These are phyloP conservation scores for Colletotrichum orchidophilum DNA, from an alignment of 2,329 filamentous ascomycete species.

Conservation along the genomic window DNA sequence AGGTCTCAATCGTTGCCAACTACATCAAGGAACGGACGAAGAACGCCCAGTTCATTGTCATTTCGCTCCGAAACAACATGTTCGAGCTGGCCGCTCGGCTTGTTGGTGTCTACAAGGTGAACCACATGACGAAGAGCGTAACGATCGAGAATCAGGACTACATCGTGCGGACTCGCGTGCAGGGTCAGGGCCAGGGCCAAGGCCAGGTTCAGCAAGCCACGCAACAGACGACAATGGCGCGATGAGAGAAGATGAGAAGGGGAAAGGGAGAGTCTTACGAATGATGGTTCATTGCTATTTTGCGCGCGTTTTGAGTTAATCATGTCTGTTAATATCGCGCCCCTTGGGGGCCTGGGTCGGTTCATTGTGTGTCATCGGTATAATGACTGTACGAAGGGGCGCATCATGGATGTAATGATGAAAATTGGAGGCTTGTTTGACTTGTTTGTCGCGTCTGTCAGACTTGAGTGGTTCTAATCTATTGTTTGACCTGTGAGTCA, in stretches of 20 bases:
- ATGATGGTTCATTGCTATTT: conserved; percentile 26
- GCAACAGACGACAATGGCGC: conserved; percentile 24
- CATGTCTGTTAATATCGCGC: neutral
- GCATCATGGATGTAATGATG: conserved; percentile 28
- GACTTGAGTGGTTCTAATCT: neutral
- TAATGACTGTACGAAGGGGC: conserved; percentile 35
- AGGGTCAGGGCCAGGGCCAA: conserved; percentile 40
- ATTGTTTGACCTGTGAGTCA: neutral
- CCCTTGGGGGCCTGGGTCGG: neutral
- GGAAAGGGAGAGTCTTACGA: conserved; percentile 13
- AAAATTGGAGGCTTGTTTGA: conserved; percentile 14
- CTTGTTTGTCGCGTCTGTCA: neutral
- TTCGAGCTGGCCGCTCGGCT: conserved; percentile 96
- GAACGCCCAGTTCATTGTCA: conserved; percentile 99
- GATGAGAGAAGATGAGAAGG: neutral
- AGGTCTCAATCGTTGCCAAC: conserved; percentile 97
- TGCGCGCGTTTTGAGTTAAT: neutral
- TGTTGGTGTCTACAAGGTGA: conserved; percentile 99
- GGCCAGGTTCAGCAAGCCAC: conserved; percentile 36
- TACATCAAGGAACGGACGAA: conserved; percentile 99
- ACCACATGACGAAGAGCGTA: conserved; percentile 96
- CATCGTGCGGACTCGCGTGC: conserved; percentile 57
- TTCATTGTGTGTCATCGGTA: conserved; percentile 27
- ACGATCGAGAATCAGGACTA: conserved; percentile 88
- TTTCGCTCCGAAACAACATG: conserved; percentile 98